Evolutionary conservation across 495 filamentous ascomycete species (phyloP).

Genomic region (Sabuloglossum arenarium): DNA sequence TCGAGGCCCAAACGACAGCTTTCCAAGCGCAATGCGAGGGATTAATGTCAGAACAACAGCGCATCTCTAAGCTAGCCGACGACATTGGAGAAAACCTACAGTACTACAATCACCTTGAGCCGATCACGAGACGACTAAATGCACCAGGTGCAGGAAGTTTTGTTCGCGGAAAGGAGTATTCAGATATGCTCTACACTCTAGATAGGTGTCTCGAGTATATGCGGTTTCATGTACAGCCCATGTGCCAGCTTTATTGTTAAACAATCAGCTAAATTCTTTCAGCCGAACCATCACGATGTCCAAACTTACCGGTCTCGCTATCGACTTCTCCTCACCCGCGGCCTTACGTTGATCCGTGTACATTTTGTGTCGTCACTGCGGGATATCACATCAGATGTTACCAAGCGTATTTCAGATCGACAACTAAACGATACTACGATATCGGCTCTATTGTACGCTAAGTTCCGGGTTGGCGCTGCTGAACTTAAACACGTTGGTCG

Average conservation of each 20-base stretch:
- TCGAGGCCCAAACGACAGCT: conserved; percentile 73
- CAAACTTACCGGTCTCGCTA: conserved; percentile 59
- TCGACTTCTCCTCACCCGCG: conserved; percentile 46
- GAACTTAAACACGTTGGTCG: conserved; percentile 43
- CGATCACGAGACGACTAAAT: conserved; percentile 72
- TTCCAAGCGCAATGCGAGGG: conserved; percentile 87
- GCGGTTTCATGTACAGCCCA: conserved; percentile 41
- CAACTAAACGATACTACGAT: conserved; percentile 58
- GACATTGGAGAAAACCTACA: conserved; percentile 67
- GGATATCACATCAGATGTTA: conserved; percentile 48
- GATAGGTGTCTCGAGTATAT: conserved; percentile 84
- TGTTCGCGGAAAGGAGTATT: conserved; percentile 61
- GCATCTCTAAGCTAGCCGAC: conserved; percentile 53
- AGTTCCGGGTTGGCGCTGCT: conserved; percentile 48
- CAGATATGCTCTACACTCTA: conserved; percentile 63
- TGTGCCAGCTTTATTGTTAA: not conserved
- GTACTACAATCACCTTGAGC: conserved; percentile 84
- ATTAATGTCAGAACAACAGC: conserved; percentile 54
- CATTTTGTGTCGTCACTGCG: conserved; percentile 54
- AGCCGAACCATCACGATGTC: conserved; percentile 70
- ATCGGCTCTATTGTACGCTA: conserved; percentile 57
- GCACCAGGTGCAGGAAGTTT: conserved; percentile 72
- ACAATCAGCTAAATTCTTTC: conserved; percentile 5
- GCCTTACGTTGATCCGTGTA: conserved; percentile 64
- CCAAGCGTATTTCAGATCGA: conserved; percentile 45